phyloP scores from a whole-genome alignment of 169 alveolate species.

The Pseudocohnilembus persalinus region DNA sequence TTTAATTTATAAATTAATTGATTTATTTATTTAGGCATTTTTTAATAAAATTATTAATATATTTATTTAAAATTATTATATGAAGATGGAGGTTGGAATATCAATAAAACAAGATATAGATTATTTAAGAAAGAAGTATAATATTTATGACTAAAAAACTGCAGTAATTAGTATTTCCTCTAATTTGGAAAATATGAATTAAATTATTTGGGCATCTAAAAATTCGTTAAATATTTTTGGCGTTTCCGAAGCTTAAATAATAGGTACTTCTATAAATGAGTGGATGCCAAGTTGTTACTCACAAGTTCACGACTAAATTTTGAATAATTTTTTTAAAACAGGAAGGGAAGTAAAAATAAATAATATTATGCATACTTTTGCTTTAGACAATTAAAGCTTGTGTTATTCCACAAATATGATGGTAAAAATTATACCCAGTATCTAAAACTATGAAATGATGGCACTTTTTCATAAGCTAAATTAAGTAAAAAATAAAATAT shows the following conservation, averaged over 20 bases:
- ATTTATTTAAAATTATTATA: too few relatives aligned
- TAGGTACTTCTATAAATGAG: conserved; percentile 30
- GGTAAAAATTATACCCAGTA: conserved; percentile 35
- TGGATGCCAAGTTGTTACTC: conserved; percentile 31
- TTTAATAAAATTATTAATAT: too few relatives aligned
- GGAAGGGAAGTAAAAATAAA: conserved; percentile 37
- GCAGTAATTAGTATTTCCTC: conserved; percentile 32
- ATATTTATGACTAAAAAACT: conserved; percentile 28
- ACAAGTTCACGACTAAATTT: conserved; percentile 13
- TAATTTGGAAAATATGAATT: conserved; percentile 15
- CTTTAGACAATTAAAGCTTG: conserved; percentile 20
- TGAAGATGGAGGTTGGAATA: conserved; percentile 34
- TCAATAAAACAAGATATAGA: conserved; percentile 38
- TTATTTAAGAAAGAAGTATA: conserved; percentile 30
- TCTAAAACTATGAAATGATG: conserved; percentile 36
- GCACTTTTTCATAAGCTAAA: conserved; percentile 36
- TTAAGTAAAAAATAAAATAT: neutral
- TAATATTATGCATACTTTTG: conserved; percentile 41
- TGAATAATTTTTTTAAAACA: conserved; percentile 23
- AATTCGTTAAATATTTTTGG: conserved; percentile 40
- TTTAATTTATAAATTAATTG: too few relatives aligned
- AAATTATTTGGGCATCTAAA: conserved; percentile 39
- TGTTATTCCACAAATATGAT: conserved; percentile 37
- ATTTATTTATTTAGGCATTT: too few relatives aligned
- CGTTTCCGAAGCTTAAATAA: conserved; percentile 17